A percentile compares a stretch with the other conserved stretches of the same genome.
These are phyloP conservation scores for Effrenium voratum DNA, from an alignment of 73 alveolate species.

Conservation along the genomic window DNA sequence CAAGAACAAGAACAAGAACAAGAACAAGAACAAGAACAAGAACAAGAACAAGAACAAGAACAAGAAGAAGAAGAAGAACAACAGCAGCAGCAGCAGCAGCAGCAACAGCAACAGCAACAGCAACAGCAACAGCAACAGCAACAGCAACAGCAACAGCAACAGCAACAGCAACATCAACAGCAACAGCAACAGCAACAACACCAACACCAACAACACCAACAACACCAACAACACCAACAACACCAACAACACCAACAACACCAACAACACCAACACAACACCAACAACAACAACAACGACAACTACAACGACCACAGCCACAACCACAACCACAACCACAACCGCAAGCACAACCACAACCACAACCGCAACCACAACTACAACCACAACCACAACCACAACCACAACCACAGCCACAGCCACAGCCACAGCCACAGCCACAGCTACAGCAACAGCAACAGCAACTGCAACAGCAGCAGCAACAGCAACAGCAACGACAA, in stretches of 20 bases:
- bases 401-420: background rate
- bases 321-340: background rate
- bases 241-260: background rate
- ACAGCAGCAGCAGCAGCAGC: background rate
- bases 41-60: background rate
- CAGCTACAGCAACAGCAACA: background rate
- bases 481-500: background rate
- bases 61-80: background rate
- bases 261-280: background rate
- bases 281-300: background rate
- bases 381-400: background rate
- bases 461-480: background rate
- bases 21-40: conserved; percentile 7
- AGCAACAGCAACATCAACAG: background rate
- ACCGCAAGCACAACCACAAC: background rate
- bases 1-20: conserved; percentile 11
- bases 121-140: background rate
- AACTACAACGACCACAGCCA: background rate
- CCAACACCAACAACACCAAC: background rate
- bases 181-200: background rate
- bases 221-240: background rate
- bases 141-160: background rate
- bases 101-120: background rate
- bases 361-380: background rate
- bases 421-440: background rate